Base-by-base conservation (phyloP, 495 filamentous ascomycete genomes). In the Xylaria flabelliformis region DNA sequence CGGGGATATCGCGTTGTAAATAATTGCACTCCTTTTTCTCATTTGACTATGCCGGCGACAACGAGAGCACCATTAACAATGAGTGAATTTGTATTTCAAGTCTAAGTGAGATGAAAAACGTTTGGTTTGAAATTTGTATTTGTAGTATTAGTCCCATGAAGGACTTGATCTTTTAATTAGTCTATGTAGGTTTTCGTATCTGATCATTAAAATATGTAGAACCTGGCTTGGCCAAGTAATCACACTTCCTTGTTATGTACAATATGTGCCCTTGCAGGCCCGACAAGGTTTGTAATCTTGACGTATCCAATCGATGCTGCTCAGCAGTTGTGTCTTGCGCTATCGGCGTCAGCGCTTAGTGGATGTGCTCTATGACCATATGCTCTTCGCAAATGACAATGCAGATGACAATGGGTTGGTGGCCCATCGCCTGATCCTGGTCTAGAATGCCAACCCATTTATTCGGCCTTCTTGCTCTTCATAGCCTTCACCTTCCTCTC, bases 401-500 rank as follows among this genome's bases (percentile, higher is more conserved):
- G 26, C 26, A 29, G 2, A 29, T 2, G 26, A 29, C 13, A 64
- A 39, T 41, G 12, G 51, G 9, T 58, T 44, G 36, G 4, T 21
- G 5, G 9, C 21, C 46, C 53, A 32, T 46, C 7, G 19, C 13
- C 8, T n/a, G 15, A 36, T 24, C 17, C 62, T 17, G 4, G 24
- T 21, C 9, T 61, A 13, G n/a, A 17, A 15, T 4, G 19, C 34
- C 26, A 19, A 19, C n/a, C n/a, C 6, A 65, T 79, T 83, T 88
- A 92, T 79, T 88, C 83, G 48, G 83, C 83, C 87, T 92, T 95
- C 84, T 92, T 92, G 70, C 70, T 83, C 83, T 78, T 83, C 19
- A 83, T 79, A 70, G 85, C 83, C 79, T 91, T 89, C 41, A 90
- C 65, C 86, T 93, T 96, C 76, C 88, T 88, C 82, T 97, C 94